phyloP scores from a whole-genome alignment of 805 yeast genomes.

The Schwanniomyces occidentalis region DNA sequence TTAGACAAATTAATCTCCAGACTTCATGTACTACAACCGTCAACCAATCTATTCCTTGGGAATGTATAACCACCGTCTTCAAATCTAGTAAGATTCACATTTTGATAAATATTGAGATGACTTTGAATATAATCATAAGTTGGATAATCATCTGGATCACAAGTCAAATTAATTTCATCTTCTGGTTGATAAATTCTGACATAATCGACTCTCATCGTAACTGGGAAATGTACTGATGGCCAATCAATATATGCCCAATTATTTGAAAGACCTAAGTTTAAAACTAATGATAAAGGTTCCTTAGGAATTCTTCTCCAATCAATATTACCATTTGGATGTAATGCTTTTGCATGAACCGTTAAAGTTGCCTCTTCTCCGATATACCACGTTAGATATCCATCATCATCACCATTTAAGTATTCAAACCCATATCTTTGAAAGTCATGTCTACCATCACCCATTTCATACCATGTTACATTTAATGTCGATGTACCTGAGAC shows the following conservation, averaged over 20 bases:
- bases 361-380: conserved; percentile 34
- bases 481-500: conserved; percentile 76
- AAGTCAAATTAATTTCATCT: conserved; percentile 59
- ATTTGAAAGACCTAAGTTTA: conserved; percentile 42
- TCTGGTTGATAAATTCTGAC: conserved; percentile 73
- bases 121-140: conserved; percentile 77
- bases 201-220: conserved; percentile 37
- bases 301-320: conserved; percentile 37
- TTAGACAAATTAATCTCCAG: too few species aligned
- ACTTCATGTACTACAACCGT: conserved; percentile 13
- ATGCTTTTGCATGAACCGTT: conserved; percentile 46
- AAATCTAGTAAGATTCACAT: conserved; percentile 76
- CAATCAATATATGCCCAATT: conserved; percentile 43
- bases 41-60: conserved; percentile 39
- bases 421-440: conserved; percentile 68
- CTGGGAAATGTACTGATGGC: conserved; percentile 35
- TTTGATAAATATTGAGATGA: conserved; percentile 68
- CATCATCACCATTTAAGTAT: conserved; percentile 12
- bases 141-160: conserved; percentile 87
- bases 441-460: conserved; percentile 47
- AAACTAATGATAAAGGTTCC: conserved; percentile 40
- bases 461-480: conserved; percentile 78
- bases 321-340: conserved; percentile 39
- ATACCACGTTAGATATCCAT: conserved; percentile 15
- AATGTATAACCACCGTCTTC: conserved; percentile 61